Conservation (phyloP, 1,284 basidiomycete genomes). For the Pseudozyma sp. region DNA sequence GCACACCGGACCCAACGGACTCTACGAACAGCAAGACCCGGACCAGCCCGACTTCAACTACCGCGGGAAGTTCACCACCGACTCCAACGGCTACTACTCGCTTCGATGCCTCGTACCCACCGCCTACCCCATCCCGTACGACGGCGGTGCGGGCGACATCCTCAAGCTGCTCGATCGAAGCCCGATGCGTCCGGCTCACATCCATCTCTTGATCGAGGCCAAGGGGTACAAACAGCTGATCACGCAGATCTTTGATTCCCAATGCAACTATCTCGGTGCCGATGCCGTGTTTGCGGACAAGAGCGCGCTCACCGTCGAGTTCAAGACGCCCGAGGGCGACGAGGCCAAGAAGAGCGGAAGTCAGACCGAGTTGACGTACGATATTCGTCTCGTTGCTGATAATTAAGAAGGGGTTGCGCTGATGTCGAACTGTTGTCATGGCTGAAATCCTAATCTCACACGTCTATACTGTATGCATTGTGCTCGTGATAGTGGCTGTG, state of each 20-base stretch:
- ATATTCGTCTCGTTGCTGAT: slow-evolving; percentile 57
- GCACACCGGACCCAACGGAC: slow-evolving; percentile 69
- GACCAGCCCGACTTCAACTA: slow-evolving; percentile 68
- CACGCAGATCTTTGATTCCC: slow-evolving; percentile 67
- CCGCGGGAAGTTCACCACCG: slow-evolving; percentile 67
- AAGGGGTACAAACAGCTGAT: slow-evolving; percentile 33
- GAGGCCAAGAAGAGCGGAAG: slow-evolving; percentile 23
- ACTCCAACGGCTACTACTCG: slow-evolving; percentile 65
- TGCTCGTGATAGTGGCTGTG: too few relatives aligned
- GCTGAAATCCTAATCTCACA: too few relatives aligned
- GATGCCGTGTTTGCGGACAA: slow-evolving; percentile 71
- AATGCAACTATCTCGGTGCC: slow-evolving; percentile 68
- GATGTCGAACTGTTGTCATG: too few relatives aligned
- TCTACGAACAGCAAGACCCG: slow-evolving; percentile 69
- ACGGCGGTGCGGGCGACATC: slow-evolving; percentile 67
- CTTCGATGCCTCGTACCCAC: slow-evolving; percentile 67
- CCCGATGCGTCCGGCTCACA: slow-evolving; percentile 70
- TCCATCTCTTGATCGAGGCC: slow-evolving; percentile 59
- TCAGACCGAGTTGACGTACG: slow-evolving; percentile 56
- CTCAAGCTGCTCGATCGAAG: slow-evolving; percentile 68
- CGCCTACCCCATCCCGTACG: slow-evolving; percentile 70
- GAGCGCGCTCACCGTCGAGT: slow-evolving; percentile 66
- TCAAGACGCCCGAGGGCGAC: slow-evolving; percentile 44
- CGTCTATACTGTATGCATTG: too few relatives aligned
- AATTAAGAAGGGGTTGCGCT: slow-evolving; percentile 2